Conservation (phyloP, 192 early-diverging fungal genomes). For the Haplosporangium gracile region DNA sequence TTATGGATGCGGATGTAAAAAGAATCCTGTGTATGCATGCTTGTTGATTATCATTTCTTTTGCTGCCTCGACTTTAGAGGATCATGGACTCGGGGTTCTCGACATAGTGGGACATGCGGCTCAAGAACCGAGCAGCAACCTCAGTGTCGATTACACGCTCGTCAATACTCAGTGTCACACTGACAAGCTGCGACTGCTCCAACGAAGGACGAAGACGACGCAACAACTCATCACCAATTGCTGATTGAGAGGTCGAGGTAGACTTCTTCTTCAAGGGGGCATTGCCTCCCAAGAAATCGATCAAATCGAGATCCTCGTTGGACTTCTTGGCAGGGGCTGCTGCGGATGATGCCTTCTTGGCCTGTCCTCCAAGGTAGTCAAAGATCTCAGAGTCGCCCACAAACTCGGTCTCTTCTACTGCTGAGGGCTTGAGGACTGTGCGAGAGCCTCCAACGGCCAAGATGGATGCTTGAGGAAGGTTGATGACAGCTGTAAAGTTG, state of each 20-base stretch:
- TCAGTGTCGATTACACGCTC: conserved; percentile 56
- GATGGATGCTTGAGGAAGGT: conserved; percentile 86
- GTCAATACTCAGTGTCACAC: conserved; percentile 63
- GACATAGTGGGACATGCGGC: conserved; percentile 65
- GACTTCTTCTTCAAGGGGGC: conserved; percentile 45
- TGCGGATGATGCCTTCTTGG: conserved; percentile 49
- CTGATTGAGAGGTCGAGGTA: conserved; percentile 39
- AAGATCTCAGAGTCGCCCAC: conserved; percentile 49
- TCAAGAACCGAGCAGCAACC: conserved; percentile 62
- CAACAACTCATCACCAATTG: conserved; percentile 46
- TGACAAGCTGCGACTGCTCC: conserved; percentile 52
- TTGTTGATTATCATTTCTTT: not conserved
- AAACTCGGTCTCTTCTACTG: conserved; percentile 44
- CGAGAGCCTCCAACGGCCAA: conserved; percentile 79
- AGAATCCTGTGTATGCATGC: not conserved
- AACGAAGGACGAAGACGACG: conserved; percentile 42
- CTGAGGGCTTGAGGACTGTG: conserved; percentile 43
- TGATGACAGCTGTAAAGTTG: conserved; percentile 92
- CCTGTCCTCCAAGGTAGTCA: conserved; percentile 51
- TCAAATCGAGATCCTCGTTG: conserved; percentile 60
- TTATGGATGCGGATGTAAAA: not conserved
- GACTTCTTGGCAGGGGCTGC: conserved; percentile 29
- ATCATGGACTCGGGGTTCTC: conserved; percentile 65
- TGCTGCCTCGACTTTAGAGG: conserved; percentile 20
- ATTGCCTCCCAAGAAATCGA: conserved; percentile 62